These are phyloP conservation scores for Ophiocordyceps polyrhachis-furcata DNA, from an alignment of 2,329 filamentous ascomycete species.

Conservation along the genomic window DNA sequence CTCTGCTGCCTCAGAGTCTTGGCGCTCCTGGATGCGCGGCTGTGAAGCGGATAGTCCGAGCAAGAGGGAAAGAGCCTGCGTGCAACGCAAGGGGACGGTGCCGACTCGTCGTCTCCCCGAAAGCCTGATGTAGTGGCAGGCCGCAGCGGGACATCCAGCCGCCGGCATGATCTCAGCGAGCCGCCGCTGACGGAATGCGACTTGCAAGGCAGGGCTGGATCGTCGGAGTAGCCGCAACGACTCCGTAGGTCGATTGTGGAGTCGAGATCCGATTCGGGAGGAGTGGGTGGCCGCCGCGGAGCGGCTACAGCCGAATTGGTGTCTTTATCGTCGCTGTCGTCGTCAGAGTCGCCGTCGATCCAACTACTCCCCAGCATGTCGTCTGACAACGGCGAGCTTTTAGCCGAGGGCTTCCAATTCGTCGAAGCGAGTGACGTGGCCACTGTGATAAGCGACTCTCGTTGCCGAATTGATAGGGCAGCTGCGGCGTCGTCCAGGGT, in stretches of 20 bases:
- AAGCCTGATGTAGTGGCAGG: background rate
- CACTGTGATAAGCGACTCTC: constrained; percentile 16
- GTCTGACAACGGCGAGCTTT: constrained; percentile 6
- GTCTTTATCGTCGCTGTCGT: constrained; percentile 6
- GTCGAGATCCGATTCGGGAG: constrained; percentile 5
- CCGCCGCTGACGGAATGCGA: constrained; percentile 8
- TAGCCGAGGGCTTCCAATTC: constrained; percentile 10
- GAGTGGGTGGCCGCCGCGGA: constrained; percentile 11
- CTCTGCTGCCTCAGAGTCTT: background rate
- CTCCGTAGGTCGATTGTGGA: background rate
- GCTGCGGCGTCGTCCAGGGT: constrained; percentile 12
- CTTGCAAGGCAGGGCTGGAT: constrained; percentile 5
- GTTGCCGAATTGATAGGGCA: constrained; percentile 14
- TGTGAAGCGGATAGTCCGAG: background rate
- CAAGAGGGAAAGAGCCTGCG: background rate
- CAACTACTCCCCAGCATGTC: constrained; percentile 14
- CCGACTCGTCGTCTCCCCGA: background rate
- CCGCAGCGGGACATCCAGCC: constrained; percentile 5
- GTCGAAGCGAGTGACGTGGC: constrained; percentile 18
- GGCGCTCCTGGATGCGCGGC: background rate
- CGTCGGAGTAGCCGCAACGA: constrained; percentile 1
- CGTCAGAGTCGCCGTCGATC: constrained; percentile 19
- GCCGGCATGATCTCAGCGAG: constrained; percentile 1
- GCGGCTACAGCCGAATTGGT: constrained; percentile 8
- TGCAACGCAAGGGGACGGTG: background rate